Evolutionary conservation across 306 rosid species (phyloP).

Genomic region (Ziziphus jujuba): DNA sequence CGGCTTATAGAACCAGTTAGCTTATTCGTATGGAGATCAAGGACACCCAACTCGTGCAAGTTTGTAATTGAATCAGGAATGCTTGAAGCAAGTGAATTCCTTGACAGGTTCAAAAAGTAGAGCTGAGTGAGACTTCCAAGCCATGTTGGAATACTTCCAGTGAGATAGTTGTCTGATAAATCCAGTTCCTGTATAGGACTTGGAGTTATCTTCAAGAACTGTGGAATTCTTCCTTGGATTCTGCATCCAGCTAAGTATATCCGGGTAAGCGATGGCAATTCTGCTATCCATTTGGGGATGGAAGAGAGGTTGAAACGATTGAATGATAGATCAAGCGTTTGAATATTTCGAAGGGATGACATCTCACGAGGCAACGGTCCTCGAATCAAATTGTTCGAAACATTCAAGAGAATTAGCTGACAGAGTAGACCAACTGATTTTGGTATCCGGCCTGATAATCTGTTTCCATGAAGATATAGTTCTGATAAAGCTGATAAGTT

Average conservation of each 20-base stretch:
- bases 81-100: slow-evolving; percentile 49
- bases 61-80: slow-evolving; percentile 54
- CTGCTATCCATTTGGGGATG: slow-evolving; percentile 49
- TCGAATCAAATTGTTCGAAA: slow-evolving; percentile 48
- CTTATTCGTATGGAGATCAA: slow-evolving; percentile 76
- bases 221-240: slow-evolving; percentile 54
- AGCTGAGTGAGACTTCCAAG: slow-evolving; percentile 53
- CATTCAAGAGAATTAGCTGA: slow-evolving; percentile 42
- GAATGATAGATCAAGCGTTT: slow-evolving; percentile 58
- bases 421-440: slow-evolving; percentile 54
- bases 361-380: slow-evolving; percentile 57
- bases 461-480: slow-evolving; percentile 50
- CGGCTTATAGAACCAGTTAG: slow-evolving; percentile 45
- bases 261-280: slow-evolving; percentile 41
- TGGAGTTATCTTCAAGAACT: slow-evolving; percentile 19
- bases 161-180: slow-evolving; percentile 56
- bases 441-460: slow-evolving; percentile 53
- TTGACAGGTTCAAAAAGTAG: slow-evolving; percentile 60
- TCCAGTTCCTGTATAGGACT: slow-evolving; percentile 63
- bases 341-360: slow-evolving; percentile 56
- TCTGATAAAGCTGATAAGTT: slow-evolving; percentile 41
- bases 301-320: slow-evolving; percentile 48
- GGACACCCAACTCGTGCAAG: slow-evolving; percentile 41
- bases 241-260: slow-evolving; percentile 59
- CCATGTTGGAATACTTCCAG: slow-evolving; percentile 62